phyloP scores from a whole-genome alignment of 2,329 filamentous ascomycete genomes.

The Didymella glomerata region DNA sequence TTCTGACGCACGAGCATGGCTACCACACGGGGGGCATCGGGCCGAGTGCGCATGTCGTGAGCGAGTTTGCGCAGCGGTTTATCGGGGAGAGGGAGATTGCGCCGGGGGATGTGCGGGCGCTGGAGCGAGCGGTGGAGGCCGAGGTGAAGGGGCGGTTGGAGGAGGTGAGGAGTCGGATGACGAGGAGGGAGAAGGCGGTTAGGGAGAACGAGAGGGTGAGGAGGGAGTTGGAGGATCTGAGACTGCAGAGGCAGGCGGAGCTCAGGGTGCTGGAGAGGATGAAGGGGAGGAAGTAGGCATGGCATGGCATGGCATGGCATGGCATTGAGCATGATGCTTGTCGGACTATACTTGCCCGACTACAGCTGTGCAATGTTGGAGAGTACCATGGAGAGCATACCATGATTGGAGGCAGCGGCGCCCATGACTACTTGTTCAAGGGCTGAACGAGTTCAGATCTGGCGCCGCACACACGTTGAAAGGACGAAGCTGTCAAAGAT shows the following conservation, averaged over 20 bases:
- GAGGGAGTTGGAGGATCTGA: conserved; percentile 54
- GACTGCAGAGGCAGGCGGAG: conserved; percentile 56
- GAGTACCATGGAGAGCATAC: no score
- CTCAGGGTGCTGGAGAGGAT: conserved; percentile 55
- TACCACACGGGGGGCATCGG: conserved; percentile 59
- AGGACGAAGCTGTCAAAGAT: neutral
- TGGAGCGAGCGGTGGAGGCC: conserved; percentile 47
- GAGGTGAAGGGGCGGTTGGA: conserved; percentile 47
- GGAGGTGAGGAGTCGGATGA: conserved; percentile 50
- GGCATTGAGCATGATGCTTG: no score
- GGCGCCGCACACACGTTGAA: neutral
- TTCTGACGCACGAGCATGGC: conserved; percentile 57
- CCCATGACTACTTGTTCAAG: conserved; percentile 14
- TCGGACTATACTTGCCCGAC: no score
- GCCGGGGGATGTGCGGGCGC: conserved; percentile 39
- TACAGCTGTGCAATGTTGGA: neutral
- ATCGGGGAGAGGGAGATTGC: conserved; percentile 49
- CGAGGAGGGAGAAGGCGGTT: conserved; percentile 51
- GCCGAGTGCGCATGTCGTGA: conserved; percentile 46
- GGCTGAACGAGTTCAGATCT: conserved; percentile 7
- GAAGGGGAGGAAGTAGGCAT: conserved; percentile 43
- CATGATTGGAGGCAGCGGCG: neutral
- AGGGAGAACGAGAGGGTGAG: conserved; percentile 54
- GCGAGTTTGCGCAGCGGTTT: conserved; percentile 53
- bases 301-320: no score